Conservation (phyloP, 164 flowering plant genomes). For the Stephania japonica region DNA sequence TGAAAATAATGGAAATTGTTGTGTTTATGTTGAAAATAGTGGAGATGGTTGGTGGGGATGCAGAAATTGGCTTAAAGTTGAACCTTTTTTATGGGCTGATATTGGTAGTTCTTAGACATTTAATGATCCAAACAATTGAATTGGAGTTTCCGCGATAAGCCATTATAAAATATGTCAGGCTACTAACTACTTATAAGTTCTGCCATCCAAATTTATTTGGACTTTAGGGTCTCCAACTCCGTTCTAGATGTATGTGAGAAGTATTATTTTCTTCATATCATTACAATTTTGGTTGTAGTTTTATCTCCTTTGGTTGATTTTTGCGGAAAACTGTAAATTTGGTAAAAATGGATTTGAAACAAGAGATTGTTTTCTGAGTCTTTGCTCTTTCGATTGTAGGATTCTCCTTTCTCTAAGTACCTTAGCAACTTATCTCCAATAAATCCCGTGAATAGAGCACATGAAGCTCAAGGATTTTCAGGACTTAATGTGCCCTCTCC, state of each 20-base stretch:
- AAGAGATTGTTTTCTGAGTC: background rate
- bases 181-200: background rate
- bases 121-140: background rate
- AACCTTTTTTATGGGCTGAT: background rate
- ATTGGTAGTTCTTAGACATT: background rate
- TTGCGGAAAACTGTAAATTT: background rate
- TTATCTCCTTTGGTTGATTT: background rate
- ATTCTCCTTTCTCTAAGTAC: constrained; percentile 41
- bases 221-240: background rate
- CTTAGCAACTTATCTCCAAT: constrained; percentile 50
- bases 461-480: constrained; percentile 31
- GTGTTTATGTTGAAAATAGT: background rate
- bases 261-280: background rate
- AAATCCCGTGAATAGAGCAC: constrained; percentile 25
- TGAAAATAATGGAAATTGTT: background rate
- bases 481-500: constrained; percentile 35
- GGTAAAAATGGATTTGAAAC: background rate
- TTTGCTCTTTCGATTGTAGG: constrained; percentile 28
- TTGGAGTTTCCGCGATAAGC: background rate
- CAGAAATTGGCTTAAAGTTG: background rate
- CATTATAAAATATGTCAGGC: background rate
- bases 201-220: background rate
- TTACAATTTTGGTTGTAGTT: background rate
- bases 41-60: background rate
- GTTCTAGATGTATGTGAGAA: background rate